Evolutionary conservation across 2,329 filamentous ascomycete genomes (phyloP), one percentile per base, ranked within the genome.

Genomic region (Hypoxylon sp.): DNA sequence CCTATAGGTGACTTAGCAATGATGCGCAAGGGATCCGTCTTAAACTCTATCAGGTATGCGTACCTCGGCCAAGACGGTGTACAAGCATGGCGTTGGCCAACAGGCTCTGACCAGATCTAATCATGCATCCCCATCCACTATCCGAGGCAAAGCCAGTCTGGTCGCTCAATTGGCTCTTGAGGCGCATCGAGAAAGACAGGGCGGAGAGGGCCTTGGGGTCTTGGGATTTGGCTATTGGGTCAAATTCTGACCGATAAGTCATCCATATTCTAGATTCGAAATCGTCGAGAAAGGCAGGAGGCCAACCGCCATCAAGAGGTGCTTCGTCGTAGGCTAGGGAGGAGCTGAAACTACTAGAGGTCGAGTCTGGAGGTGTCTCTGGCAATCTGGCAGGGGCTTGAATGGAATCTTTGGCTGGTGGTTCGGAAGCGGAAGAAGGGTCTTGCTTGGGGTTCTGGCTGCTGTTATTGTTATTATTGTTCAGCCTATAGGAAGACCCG

Each of bases 81-180:
- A 92, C 86, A 17, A 89, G 81, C 74, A 98, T 84, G 1, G 95
- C 87, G 79, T 98, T 99, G 48, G 95, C 95, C 45, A 99, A 84
- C 25, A 99, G 85, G 75, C 93, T 95, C 82, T 99, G 96, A 2
- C 96, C 96, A 5, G 95, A 98, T 65, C 96, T 86, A 74, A 99
- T 98, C 96, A 99, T 99, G 77, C 96, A 99, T 0, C 96, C 96
- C 94, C 97, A 99, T 56, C 96, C 96, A 9, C 93, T 94, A 78
- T 99, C 96, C 1, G 93, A 95, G 10, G 93, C 92, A 80, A 98
- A 99, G 3, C 93, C 94, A 25, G 86, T 85, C 63, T 93, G 88
- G 52, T 97, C 93, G 10, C 89, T 86, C 5, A 98, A 82, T 75
- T 93, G 91, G 59, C 86, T 94, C 75, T 94, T 92, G 72, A 98